Evolutionary conservation across 371 early-diverging fungal genomes (phyloP), one percentile per base, ranked within the genome.

Genomic region (Umbelopsis sp.): DNA sequence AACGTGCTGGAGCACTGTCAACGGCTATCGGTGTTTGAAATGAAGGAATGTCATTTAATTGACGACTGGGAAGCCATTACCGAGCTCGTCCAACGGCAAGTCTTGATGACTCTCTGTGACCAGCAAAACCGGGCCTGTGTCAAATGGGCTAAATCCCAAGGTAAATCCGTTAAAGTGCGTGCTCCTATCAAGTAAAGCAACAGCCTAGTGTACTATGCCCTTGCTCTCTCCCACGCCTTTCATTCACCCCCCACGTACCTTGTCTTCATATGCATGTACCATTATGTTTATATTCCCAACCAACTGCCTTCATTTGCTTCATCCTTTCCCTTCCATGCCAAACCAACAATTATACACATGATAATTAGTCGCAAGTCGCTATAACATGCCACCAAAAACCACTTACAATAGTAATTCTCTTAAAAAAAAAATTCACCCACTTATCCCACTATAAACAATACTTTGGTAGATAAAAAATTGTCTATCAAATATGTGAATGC

Each of bases 21-120:
- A 1, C 80, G 79, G 44, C 68, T 88, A 16, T 79, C 83, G 12
- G 88, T 88, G 1, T 84, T 88, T 73, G 87, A 86, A 73, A 84
- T 88, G 76, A 86, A 86, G 53, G 84, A 88, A 37, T 88, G 88
- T 48, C 79, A 81, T 63, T 69, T 74, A 62, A 72, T 84, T 16
- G 69, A 78, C 46, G 81, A 84, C 51, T 84, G 84, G 84, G 72
- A 51, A 35, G 62, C 75, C 5, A 76, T 84, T 0, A 79, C 77
- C 11, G 72, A 73, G 20, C 62, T 84, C 16, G 80, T 81, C 2
- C 64, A 76, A 20, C 68, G 84, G 18, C 74, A 77, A 35, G 81
- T 84, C 20, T 57, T 81, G 4, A 67, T 84, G 62, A 80, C 80
- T 0, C 67, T 81, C 24, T 80, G 82, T 65, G 84, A 84, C 16